Percentiles rank a stretch among this genome's conserved stretches.
Conservation (phyloP, 805 yeast species). For the Ogataea trehaloabstinens region DNA sequence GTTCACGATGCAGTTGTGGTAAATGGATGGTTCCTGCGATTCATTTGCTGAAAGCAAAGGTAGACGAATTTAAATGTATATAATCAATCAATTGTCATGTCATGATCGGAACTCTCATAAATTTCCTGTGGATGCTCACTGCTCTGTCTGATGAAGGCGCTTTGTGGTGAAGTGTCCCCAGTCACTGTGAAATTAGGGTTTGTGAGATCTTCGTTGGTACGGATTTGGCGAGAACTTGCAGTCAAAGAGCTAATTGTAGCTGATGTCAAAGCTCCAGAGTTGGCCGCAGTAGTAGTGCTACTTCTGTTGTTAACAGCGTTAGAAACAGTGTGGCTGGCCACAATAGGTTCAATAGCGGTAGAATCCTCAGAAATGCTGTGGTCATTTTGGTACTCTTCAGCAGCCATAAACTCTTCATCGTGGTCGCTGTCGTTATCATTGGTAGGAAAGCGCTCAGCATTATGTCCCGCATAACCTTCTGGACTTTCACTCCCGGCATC, state of each 20-base stretch:
- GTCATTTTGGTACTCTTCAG: slow-evolving; percentile 37
- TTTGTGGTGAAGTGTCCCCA: slow-evolving; percentile 21
- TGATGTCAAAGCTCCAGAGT: slow-evolving; percentile 15
- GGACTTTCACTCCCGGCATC: too few species aligned
- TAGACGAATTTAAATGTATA: slow-evolving; percentile 54
- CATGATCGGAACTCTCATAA: slow-evolving; percentile 25
- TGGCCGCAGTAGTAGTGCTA: not conserved
- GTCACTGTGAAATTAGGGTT: slow-evolving; percentile 12
- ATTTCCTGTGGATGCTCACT: slow-evolving; percentile 9
- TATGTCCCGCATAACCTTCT: slow-evolving; percentile 8
- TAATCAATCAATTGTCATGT: slow-evolving; percentile 29
- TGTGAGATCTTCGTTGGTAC: slow-evolving; percentile 6
- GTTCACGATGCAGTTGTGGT: slow-evolving; percentile 92
- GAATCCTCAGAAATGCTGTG: slow-evolving; percentile 29
- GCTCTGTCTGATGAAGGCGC: slow-evolving; percentile 11
- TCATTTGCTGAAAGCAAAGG: slow-evolving; percentile 75
- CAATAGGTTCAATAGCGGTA: slow-evolving; percentile 3
- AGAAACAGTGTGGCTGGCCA: not conserved
- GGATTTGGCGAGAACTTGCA: slow-evolving; percentile 10
- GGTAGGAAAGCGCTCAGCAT: slow-evolving; percentile 9
- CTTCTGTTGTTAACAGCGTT: not conserved
- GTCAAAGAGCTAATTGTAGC: slow-evolving; percentile 12
- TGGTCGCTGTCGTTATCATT: slow-evolving; percentile 8
- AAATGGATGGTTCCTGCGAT: slow-evolving; percentile 94
- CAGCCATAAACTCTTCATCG: slow-evolving; percentile 34